These are phyloP conservation scores for Stagonosporopsis tanaceti DNA, from an alignment of 2,329 filamentous ascomycete species.

Conservation along the genomic window DNA sequence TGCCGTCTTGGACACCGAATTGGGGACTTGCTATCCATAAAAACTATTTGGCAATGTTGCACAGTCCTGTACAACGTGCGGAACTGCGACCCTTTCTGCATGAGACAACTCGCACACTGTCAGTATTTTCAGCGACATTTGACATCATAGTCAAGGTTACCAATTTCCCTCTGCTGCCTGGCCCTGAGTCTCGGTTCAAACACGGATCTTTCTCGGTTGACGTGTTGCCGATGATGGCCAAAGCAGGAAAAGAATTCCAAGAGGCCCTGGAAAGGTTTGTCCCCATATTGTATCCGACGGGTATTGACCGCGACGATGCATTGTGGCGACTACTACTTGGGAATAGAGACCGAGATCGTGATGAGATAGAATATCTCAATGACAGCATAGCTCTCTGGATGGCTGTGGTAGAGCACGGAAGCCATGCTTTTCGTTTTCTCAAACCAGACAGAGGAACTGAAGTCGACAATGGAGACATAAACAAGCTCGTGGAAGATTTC, in stretches of 20 bases:
- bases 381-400: not conserved
- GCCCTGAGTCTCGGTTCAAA: not conserved
- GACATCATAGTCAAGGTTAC: not conserved
- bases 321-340: not conserved
- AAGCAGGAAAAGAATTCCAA: not conserved
- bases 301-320: not conserved
- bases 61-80: not conserved
- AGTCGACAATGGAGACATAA: not conserved
- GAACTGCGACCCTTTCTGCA: not conserved
- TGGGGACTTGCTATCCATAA: not conserved
- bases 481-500: not conserved
- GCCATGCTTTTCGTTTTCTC: not conserved
- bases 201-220: not conserved
- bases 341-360: not conserved
- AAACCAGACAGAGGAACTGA: not conserved
- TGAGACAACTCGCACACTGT: not conserved
- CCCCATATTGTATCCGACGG: not conserved
- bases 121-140: not conserved
- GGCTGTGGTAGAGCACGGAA: not conserved
- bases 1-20: not conserved
- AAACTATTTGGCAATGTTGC: not conserved
- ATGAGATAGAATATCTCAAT: not conserved
- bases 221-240: not conserved
- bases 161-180: not conserved
- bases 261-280: not conserved